Conservation (phyloP, 2,329 filamentous ascomycete genomes). For the Lachnellula cervina region DNA sequence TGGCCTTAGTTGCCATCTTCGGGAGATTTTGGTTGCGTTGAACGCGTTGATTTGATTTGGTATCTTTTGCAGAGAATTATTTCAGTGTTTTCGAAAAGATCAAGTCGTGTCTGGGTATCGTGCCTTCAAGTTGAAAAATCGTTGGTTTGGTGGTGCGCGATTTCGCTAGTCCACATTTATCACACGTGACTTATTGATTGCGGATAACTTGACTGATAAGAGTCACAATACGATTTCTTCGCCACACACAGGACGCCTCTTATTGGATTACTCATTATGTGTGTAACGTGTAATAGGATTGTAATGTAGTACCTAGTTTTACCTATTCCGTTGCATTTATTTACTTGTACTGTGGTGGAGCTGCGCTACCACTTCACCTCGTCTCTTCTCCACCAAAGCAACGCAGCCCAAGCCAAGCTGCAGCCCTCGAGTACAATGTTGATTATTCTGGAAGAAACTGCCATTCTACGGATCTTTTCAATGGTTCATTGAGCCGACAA, state of each 20-base stretch:
- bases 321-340: conserved; percentile 7
- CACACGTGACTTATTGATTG: too few relatives aligned
- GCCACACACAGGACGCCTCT: not conserved
- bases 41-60: not conserved
- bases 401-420: conserved; percentile 12
- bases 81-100: too few relatives aligned
- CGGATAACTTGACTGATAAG: not conserved
- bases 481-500: not conserved
- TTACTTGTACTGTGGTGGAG: conserved; percentile 9
- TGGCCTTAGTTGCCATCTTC: conserved; percentile 34
- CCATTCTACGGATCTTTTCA: not conserved
- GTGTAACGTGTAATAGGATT: not conserved
- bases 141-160: not conserved
- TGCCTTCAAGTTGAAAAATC: too few relatives aligned
- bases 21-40: conserved; percentile 35
- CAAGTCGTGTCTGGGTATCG: too few relatives aligned
- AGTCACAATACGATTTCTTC: not conserved
- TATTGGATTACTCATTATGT: not conserved
- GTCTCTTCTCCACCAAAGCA: conserved; percentile 6
- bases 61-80: not conserved
- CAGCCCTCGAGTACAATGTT: conserved; percentile 11
- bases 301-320: too few relatives aligned
- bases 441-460: not conserved
- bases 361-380: conserved; percentile 9
- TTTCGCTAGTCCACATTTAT: not conserved